Conservation (phyloP, 1,284 basidiomycete species). For the Marasmius fiardii region DNA sequence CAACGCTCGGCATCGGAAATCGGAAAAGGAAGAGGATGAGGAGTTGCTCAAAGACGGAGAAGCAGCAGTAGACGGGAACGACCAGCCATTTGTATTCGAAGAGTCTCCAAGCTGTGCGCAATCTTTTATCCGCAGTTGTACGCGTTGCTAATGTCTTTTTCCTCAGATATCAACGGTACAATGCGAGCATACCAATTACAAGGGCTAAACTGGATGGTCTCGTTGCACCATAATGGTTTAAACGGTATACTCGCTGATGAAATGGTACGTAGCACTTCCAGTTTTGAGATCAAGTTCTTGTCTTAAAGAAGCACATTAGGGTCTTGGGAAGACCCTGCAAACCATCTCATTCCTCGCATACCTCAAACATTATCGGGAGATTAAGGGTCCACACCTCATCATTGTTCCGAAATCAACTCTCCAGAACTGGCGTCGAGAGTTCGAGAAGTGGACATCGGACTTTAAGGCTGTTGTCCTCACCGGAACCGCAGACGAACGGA, state of each 20-base stretch:
- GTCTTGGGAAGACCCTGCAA: constrained; percentile 97
- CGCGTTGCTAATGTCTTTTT: constrained; percentile 3
- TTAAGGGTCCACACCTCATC: constrained; percentile 85
- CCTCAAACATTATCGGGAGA: constrained; percentile 82
- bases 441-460: constrained; percentile 90
- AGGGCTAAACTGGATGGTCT: constrained; percentile 97
- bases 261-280: constrained; percentile 58
- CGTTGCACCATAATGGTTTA: constrained; percentile 88
- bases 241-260: constrained; percentile 95
- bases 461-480: constrained; percentile 83
- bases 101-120: constrained; percentile 81
- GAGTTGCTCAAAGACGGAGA: constrained; percentile 89
- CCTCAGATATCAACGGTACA: constrained; percentile 77
- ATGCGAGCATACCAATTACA: constrained; percentile 97
- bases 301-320: constrained; percentile 44
- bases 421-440: constrained; percentile 96
- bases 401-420: constrained; percentile 98
- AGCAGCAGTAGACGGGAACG: constrained; percentile 74
- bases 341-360: constrained; percentile 98
- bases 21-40: constrained; percentile 98
- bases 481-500: constrained; percentile 89
- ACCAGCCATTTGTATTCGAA: constrained; percentile 90
- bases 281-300: neutral
- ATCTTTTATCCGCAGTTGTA: neutral
- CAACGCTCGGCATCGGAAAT: constrained; percentile 85